Base-by-base conservation (phyloP, 2,329 filamentous ascomycete genomes). In the Nakataea oryzae region DNA sequence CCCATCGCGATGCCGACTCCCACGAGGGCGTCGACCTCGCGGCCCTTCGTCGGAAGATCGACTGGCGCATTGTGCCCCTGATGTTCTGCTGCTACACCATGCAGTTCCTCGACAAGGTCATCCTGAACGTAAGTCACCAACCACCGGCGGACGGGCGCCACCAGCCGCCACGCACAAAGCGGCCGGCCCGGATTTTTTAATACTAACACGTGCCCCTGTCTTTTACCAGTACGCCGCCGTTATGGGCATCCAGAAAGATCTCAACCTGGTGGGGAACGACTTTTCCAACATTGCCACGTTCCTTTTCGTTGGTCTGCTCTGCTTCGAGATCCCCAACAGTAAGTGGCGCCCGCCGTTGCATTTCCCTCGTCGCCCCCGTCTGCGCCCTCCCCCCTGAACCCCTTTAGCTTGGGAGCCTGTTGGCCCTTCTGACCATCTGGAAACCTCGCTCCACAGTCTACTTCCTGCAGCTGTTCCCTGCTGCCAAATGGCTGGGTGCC, bases 241-340 rank as follows among this genome's bases (percentile, higher is more conserved):
- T 60, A 89, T 88, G 86, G 84, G 85, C 3, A 70, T 89, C 9
- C 74, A 72, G 27, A 71, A 77, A 60, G 83, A 86, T 63, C 75
- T 85, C 8, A 73, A 79, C 0, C 76, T 88, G 58, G 69, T 72
- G 14, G 81, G 81, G 24, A 86, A 87, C 64, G 78, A 88, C 59
- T 88, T 87, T 69, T 82, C 81, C 58, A 85, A 85, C 71, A 71
- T 84, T 24, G 83, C 84, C 3, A 86, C 84, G 0, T 80, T 82
- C 30, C 82, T 88, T 66, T 88, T 85, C 67, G 83, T 88, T 55
- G 85, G 82, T 4, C 81, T 84, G 61, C 72, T 85, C 1, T 75
- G 81, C 63, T 83, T 83, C 32, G 84, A 86, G 69, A 72, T 86
- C 3, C 84, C 83, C 12, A 85, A 85, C 63, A 81, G 83, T 82